Conservation (phyloP, 768 basidiomycete genomes). For the Tulasnella sp. region DNA sequence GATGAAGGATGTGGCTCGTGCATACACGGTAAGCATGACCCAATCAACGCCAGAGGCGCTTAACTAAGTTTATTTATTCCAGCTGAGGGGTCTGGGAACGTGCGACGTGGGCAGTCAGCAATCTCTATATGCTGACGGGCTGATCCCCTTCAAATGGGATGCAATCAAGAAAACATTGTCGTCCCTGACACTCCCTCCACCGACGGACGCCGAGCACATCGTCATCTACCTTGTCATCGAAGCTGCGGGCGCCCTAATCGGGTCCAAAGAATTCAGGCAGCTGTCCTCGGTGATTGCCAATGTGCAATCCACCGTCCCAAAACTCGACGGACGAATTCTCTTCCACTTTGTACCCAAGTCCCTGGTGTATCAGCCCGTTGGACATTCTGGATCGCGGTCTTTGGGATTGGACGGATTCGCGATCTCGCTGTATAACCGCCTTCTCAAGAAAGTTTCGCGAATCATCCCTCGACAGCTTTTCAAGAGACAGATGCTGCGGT, state of each 20-base stretch:
- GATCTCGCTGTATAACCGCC: slow-evolving; percentile 66
- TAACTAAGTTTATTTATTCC: slow-evolving; percentile 19
- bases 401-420: slow-evolving; percentile 51
- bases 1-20: slow-evolving; percentile 50
- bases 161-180: slow-evolving; percentile 67
- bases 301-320: slow-evolving; percentile 38
- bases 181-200: slow-evolving; percentile 30
- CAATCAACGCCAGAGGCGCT: not conserved
- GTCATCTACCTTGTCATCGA: slow-evolving; percentile 71
- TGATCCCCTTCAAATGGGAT: slow-evolving; percentile 63
- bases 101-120: slow-evolving; percentile 51
- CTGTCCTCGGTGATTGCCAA: slow-evolving; percentile 56
- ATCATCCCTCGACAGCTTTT: slow-evolving; percentile 53
- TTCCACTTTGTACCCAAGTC: slow-evolving; percentile 74
- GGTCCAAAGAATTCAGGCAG: slow-evolving; percentile 65
- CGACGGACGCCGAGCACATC: slow-evolving; percentile 36
- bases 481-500: slow-evolving; percentile 39
- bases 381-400: slow-evolving; percentile 43
- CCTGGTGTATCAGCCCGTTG: slow-evolving; percentile 48
- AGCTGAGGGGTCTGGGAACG: slow-evolving; percentile 62
- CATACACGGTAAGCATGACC: slow-evolving; percentile 53
- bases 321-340: slow-evolving; percentile 46
- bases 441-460: slow-evolving; percentile 55
- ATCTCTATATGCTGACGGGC: slow-evolving; percentile 49
- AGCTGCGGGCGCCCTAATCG: slow-evolving; percentile 48